Evolutionary conservation across 441 rosid species (phyloP).

Genomic region (Hura crepitans): DNA sequence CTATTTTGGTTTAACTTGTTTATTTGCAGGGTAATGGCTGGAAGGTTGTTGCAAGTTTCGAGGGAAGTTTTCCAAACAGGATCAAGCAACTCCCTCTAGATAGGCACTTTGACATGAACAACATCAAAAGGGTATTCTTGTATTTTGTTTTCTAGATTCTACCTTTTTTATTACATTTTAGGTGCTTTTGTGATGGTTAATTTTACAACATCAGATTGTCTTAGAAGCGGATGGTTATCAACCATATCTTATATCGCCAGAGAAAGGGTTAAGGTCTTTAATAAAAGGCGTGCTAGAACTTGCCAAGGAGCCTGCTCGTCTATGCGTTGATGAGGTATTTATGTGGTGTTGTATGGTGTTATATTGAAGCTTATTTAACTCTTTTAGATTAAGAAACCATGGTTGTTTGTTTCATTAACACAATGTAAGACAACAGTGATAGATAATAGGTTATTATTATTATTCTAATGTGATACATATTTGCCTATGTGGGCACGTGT

Average conservation of each 20-base stretch:
- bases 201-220: constrained; percentile 58
- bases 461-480: not conserved
- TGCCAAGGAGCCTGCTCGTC: constrained; percentile 92
- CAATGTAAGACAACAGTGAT: not conserved
- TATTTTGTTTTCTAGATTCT: constrained; percentile 7
- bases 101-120: constrained; percentile 80
- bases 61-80: constrained; percentile 85
- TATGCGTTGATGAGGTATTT: constrained; percentile 82
- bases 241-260: constrained; percentile 96
- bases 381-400: not conserved
- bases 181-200: constrained; percentile 19
- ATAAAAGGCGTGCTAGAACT: constrained; percentile 88
- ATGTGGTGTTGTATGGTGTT: constrained; percentile 12
- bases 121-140: constrained; percentile 77
- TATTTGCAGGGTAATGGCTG: constrained; percentile 83
- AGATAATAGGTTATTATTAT: not conserved
- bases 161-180: constrained; percentile 14
- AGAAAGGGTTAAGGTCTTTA: constrained; percentile 90
- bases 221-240: constrained; percentile 98
- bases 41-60: constrained; percentile 96
- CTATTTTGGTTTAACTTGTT: constrained; percentile 3
- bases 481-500: not conserved
- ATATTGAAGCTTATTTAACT: not conserved
- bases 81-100: constrained; percentile 96
- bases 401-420: not conserved